Evolutionary conservation across 768 basidiomycete genomes (phyloP), one percentile per base, ranked within the genome.

Genomic region (Serendipita vermifera): DNA sequence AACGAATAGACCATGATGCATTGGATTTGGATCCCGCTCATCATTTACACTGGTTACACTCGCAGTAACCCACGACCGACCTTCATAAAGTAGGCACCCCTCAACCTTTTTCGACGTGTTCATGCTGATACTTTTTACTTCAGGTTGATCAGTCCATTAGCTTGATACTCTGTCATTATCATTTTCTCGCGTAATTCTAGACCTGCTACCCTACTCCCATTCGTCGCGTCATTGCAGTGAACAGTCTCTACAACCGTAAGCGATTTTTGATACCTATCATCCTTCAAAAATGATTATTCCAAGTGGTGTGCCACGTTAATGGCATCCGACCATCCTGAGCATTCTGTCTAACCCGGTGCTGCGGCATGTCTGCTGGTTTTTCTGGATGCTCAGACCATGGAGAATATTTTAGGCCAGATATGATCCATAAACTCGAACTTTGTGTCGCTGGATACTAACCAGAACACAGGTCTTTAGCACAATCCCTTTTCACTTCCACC

Each of bases 21-120:
- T 71, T 96, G 92, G 63, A 85, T 83, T 61, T 98, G 93, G 90
- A 91, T 98, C 65, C 94, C 94, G 31, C 72, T 93, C 66, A 89
- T 98, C 65, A 93, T 98, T 64, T 96, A 92, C 69, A 78, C 96
- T 65, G 94, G 93, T 33, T 96, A 87, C 73, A 87, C 85, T 55
- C 75, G 85, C 62, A 92, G 89, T 66, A 89, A 86, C 66, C 93
- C 93, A 29, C 89, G 92, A 63, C 93, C 93, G 17, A 91, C 90
- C 35, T 73, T 97, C 65, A 94, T 94, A 71, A 93, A 96, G 92
- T 94, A 55, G 64, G 88, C 79, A n/a, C 3, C 15, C n/a, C 36
- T 32, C 55, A 53, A 26, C 17, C 57, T 32, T 27, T 57, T 26
- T 55, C 54, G 26, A 29, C 20, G 22, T 38, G 20, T 54, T 22